A percentile compares a stretch with the other conserved stretches of the same genome.
Conservation (phyloP, 1,139 yeast genomes). For the Komagataea norvegica region DNA sequence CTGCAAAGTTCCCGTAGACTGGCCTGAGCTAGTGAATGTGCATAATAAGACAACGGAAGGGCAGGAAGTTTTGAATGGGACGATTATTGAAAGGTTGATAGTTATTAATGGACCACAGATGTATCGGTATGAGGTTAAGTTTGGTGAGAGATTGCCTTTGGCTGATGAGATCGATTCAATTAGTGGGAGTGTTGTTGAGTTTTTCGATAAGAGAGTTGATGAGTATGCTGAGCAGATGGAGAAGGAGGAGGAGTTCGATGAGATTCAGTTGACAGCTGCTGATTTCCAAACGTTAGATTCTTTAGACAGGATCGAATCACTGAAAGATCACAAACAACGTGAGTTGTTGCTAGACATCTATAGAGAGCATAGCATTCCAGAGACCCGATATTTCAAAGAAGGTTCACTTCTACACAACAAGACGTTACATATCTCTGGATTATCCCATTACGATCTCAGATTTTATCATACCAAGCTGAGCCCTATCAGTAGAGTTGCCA, state of each 20-base stretch:
- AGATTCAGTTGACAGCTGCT: background rate
- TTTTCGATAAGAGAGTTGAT: constrained; percentile 3
- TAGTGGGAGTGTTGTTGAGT: background rate
- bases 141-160: background rate
- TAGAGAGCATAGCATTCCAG: constrained; percentile 5
- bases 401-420: constrained; percentile 29
- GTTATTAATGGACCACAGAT: constrained; percentile 16
- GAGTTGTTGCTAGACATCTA: constrained; percentile 3
- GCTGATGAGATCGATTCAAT: constrained; percentile 4
- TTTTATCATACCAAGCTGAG: constrained; percentile 36
- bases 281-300: constrained; percentile 7
- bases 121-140: constrained; percentile 9
- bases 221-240: no score
- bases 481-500: constrained; percentile 38
- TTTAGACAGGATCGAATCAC: background rate
- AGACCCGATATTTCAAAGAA: constrained; percentile 30
- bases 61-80: constrained; percentile 8
- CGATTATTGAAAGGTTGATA: constrained; percentile 11
- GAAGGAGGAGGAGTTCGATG: constrained; percentile 1
- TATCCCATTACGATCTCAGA: constrained; percentile 41
- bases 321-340: constrained; percentile 1
- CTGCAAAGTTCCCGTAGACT: constrained; percentile 9
- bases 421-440: constrained; percentile 20
- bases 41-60: constrained; percentile 19
- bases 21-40: constrained; percentile 10